phyloP scores from a whole-genome alignment of 2,329 filamentous ascomycete species.

The Aspergillus sp. region DNA sequence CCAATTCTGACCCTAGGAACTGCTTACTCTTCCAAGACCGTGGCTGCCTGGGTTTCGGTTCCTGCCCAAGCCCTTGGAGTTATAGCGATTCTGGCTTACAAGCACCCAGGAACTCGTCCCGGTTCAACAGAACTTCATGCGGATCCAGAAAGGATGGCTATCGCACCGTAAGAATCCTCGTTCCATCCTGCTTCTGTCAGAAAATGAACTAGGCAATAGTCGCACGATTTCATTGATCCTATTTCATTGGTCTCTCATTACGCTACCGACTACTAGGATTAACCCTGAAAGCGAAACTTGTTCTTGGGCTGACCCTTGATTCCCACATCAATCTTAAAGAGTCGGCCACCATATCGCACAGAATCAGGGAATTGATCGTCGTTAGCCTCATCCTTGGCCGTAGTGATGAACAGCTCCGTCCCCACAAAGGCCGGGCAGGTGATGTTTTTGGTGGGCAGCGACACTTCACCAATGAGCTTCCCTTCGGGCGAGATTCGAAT shows the following conservation, averaged over 20 bases:
- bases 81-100: not conserved
- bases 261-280: slow-evolving; percentile 1
- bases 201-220: not conserved
- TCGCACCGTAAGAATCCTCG: not conserved
- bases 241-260: slow-evolving; percentile 8
- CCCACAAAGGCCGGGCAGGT: slow-evolving; percentile 82
- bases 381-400: slow-evolving; percentile 67
- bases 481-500: slow-evolving; percentile 71
- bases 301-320: slow-evolving; percentile 63
- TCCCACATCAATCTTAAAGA: slow-evolving; percentile 78
- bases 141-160: not conserved
- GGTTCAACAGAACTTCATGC: not conserved
- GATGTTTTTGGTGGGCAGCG: slow-evolving; percentile 73
- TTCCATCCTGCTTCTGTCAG: not conserved
- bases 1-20: not conserved
- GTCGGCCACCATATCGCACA: slow-evolving; percentile 63
- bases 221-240: not conserved
- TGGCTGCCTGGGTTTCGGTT: not conserved
- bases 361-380: slow-evolving; percentile 60
- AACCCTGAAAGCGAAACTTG: slow-evolving; percentile 57
- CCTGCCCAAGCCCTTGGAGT: not conserved
- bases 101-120: not conserved
- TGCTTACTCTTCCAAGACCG: not conserved
- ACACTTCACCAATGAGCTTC: slow-evolving; percentile 70
- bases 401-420: slow-evolving; percentile 73